Evolutionary conservation across 2,329 filamentous ascomycete species (phyloP).

Genomic region (Sordariomycetes sp.): DNA sequence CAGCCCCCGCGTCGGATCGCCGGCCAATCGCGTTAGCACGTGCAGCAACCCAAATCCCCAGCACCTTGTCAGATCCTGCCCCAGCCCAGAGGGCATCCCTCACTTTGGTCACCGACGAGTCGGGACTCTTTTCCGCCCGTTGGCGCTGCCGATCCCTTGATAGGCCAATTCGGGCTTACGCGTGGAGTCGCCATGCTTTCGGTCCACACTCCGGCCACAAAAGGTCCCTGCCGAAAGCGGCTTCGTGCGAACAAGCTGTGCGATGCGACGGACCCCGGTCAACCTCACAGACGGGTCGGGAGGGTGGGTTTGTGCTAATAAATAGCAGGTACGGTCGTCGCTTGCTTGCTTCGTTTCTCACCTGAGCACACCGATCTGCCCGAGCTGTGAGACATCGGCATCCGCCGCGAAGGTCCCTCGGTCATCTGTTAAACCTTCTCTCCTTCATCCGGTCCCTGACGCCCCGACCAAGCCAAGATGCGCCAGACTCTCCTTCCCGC

Average conservation of each 20-base stretch:
- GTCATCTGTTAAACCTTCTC: not conserved
- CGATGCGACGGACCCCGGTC: not conserved
- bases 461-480: not conserved
- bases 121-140: not conserved
- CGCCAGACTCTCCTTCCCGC: conserved; percentile 3
- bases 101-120: not conserved
- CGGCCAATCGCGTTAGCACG: not conserved
- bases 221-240: not conserved
- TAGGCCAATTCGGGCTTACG: not conserved
- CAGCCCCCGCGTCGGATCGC: not conserved
- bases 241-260: not conserved
- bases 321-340: not conserved
- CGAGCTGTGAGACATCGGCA: not conserved
- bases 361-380: not conserved
- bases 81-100: not conserved
- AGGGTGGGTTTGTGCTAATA: not conserved
- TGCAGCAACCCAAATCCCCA: not conserved
- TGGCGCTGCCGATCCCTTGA: not conserved
- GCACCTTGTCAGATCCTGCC: not conserved
- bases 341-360: not conserved
- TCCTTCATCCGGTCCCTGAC: not conserved
- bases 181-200: not conserved
- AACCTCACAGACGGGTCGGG: not conserved
- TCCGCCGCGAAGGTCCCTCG: not conserved
- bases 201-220: not conserved